A percentile compares a stretch with the other conserved stretches of the same genome.
These are phyloP conservation scores for Cardamine occulta DNA, from an alignment of 345 rosid genomes.

Conservation along the genomic window DNA sequence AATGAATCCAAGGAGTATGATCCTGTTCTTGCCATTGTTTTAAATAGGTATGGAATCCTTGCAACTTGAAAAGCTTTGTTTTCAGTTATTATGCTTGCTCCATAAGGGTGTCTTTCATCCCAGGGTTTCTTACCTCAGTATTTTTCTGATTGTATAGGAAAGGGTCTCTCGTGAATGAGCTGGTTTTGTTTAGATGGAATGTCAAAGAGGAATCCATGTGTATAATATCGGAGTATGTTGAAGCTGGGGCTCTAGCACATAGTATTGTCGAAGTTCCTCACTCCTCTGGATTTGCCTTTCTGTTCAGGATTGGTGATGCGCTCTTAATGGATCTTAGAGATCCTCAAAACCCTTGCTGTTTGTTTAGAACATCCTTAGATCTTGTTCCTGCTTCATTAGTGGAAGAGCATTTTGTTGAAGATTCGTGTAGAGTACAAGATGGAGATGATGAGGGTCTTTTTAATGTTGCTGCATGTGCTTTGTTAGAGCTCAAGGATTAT, in stretches of 20 bases:
- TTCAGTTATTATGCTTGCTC: slow-evolving; percentile 13
- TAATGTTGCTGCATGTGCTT: slow-evolving; percentile 95
- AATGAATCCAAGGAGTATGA: slow-evolving; percentile 63
- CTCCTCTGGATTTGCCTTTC: slow-evolving; percentile 83
- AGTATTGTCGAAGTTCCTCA: slow-evolving; percentile 83
- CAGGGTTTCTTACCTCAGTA: slow-evolving; percentile 37
- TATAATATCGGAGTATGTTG: slow-evolving; percentile 61
- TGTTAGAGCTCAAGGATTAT: slow-evolving; percentile 86
- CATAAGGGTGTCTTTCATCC: slow-evolving; percentile 32
- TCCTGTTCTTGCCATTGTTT: slow-evolving; percentile 84
- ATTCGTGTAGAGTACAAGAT: slow-evolving; percentile 73
- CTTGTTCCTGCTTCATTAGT: slow-evolving; percentile 62
- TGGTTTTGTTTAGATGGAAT: slow-evolving; percentile 76
- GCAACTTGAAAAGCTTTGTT: slow-evolving; percentile 40
- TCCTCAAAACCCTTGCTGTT: slow-evolving; percentile 69
- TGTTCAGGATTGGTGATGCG: slow-evolving; percentile 90
- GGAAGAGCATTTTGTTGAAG: slow-evolving; percentile 79
- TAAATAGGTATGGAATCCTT: slow-evolving; percentile 75
- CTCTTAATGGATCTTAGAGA: slow-evolving; percentile 97
- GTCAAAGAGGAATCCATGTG: slow-evolving; percentile 55
- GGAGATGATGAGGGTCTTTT: slow-evolving; percentile 93
- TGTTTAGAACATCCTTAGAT: slow-evolving; percentile 72
- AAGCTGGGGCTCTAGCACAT: slow-evolving; percentile 83
- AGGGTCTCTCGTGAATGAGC: slow-evolving; percentile 65
- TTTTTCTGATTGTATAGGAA: slow-evolving; percentile 61